phyloP scores from a whole-genome alignment of 768 basidiomycete genomes.

The Russula griseocarnosa region DNA sequence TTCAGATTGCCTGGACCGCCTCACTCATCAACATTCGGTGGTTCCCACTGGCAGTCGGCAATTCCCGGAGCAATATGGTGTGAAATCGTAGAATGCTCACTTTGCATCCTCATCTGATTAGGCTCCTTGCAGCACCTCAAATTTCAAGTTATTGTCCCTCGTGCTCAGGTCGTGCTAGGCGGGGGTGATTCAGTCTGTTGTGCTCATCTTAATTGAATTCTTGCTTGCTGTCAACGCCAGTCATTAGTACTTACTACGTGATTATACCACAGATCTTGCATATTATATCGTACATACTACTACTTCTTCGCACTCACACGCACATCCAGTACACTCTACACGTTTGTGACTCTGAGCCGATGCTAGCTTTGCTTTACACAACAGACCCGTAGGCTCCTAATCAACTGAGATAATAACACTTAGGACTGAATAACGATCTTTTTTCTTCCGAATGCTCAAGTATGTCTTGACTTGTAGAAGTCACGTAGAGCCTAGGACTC shows the following conservation, averaged over 20 bases:
- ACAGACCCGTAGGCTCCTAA: neutral
- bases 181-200: conserved; percentile 12
- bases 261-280: conserved; percentile 25
- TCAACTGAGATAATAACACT: neutral
- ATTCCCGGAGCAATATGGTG: conserved; percentile 27
- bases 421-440: neutral
- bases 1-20: neutral
- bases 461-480: neutral
- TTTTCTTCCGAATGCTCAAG: neutral
- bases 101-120: conserved; percentile 1
- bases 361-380: neutral
- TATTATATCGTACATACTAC: conserved; percentile 21
- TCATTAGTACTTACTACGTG: conserved; percentile 12
- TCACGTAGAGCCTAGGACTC: neutral
- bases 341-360: neutral
- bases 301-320: conserved; percentile 4
- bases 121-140: conserved; percentile 16
- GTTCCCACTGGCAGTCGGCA: conserved; percentile 19
- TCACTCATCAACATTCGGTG: neutral
- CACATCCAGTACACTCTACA: conserved; percentile 7
- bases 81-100: too few relatives aligned
- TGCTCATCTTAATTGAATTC: conserved; percentile 3
- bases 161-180: conserved; percentile 17
- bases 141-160: conserved; percentile 24
- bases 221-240: neutral